Evolutionary conservation across 345 rosid genomes (phyloP).

Genomic region (Aegle marmelos): DNA sequence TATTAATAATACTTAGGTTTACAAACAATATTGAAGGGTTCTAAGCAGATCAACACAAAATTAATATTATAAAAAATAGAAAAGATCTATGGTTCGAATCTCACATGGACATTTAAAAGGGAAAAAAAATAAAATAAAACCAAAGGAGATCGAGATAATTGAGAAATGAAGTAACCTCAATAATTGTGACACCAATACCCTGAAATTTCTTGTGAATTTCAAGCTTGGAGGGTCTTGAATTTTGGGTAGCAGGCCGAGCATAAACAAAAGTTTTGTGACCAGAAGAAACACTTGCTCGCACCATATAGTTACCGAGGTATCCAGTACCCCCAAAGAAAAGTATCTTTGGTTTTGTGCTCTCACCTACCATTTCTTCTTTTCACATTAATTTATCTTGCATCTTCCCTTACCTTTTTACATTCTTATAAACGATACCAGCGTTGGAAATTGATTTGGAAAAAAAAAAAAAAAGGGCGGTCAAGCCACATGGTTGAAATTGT

Average conservation of each 20-base stretch:
- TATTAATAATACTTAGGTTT: too few relatives aligned
- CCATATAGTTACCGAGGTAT: constrained; percentile 36
- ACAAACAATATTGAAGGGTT: too few relatives aligned
- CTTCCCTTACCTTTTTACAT: background rate
- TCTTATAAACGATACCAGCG: background rate
- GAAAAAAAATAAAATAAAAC: background rate
- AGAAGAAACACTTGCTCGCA: constrained; percentile 24
- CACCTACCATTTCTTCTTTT: constrained; percentile 2
- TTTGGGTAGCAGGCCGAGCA: constrained; percentile 25
- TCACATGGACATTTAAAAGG: too few relatives aligned
- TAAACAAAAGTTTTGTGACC: constrained; percentile 35
- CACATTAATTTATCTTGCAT: background rate
- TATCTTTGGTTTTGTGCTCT: constrained; percentile 11
- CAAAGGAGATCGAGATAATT: background rate
- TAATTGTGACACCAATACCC: constrained; percentile 17
- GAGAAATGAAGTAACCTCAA: background rate
- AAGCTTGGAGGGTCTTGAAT: constrained; percentile 4
- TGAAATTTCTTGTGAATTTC: constrained; percentile 18
- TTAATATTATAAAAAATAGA: too few relatives aligned
- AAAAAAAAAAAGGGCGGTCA: too few relatives aligned
- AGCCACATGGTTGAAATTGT: too few relatives aligned
- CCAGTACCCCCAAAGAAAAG: constrained; percentile 42
- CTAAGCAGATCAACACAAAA: background rate
- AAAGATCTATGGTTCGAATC: too few relatives aligned
- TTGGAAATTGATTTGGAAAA: too few relatives aligned